A percentile compares a stretch with the other conserved stretches of the same genome.
Evolutionary conservation across 2,329 filamentous ascomycete genomes (phyloP).

Genomic region (Penicillium concentricum): DNA sequence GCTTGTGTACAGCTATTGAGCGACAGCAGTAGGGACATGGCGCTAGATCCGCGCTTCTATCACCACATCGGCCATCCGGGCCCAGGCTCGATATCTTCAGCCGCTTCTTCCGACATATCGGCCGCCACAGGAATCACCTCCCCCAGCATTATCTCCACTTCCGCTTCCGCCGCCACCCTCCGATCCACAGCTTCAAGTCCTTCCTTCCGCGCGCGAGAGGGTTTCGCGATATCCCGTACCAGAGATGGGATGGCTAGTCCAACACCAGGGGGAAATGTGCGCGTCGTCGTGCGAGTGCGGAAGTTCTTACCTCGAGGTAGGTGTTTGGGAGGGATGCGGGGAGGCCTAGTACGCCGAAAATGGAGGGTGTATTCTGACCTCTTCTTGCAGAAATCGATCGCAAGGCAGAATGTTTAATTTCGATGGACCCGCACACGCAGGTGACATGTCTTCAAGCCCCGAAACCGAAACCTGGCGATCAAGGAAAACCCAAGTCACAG

Average conservation of each 20-base stretch:
- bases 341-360: not conserved
- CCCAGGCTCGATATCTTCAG: slow-evolving; percentile 37
- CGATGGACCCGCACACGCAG: slow-evolving; percentile 87
- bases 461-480: slow-evolving; percentile 49
- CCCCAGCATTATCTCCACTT: slow-evolving; percentile 37
- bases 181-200: slow-evolving; percentile 73
- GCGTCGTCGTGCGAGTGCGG: slow-evolving; percentile 77
- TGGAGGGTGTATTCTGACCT: not conserved
- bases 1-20: slow-evolving; percentile 42
- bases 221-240: slow-evolving; percentile 55
- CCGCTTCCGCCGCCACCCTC: slow-evolving; percentile 36
- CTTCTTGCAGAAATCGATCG: slow-evolving; percentile 73
- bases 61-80: slow-evolving; percentile 32
- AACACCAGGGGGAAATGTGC: slow-evolving; percentile 71
- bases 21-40: slow-evolving; percentile 39
- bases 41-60: slow-evolving; percentile 43
- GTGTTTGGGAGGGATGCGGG: slow-evolving; percentile 9
- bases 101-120: slow-evolving; percentile 34
- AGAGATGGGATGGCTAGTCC: slow-evolving; percentile 46
- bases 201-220: slow-evolving; percentile 71
- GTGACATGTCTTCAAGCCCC: slow-evolving; percentile 78
- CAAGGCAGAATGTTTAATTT: slow-evolving; percentile 78
- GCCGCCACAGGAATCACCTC: slow-evolving; percentile 37
- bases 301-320: slow-evolving; percentile 76
- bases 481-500: slow-evolving; percentile 59